Percentiles rank a stretch among this genome's conserved stretches.
Evolutionary conservation across 306 rosid genomes (phyloP).

Genomic region (Cucumis hystrix): DNA sequence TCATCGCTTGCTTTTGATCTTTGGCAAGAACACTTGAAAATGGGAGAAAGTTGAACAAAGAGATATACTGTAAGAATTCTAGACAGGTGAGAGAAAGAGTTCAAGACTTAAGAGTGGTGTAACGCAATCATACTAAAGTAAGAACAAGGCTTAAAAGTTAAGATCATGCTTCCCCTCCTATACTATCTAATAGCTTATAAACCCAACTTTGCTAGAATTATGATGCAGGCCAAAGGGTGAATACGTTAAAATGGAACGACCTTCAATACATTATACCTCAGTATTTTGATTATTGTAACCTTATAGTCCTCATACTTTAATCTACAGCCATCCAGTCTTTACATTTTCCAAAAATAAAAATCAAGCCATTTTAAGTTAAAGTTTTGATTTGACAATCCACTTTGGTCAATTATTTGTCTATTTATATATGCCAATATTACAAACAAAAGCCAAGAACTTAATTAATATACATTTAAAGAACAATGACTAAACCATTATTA

Average conservation of each 20-base stretch:
- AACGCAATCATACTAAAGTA: not conserved
- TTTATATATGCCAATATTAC: not conserved
- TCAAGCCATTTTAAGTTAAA: not conserved
- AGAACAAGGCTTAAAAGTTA: not conserved
- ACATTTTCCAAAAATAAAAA: not conserved
- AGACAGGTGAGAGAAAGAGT: not conserved
- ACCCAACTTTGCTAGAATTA: not conserved
- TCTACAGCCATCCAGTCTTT: not conserved
- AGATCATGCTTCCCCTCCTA: not conserved
- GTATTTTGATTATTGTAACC: not conserved
- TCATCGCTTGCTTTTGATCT: slow-evolving; percentile 14
- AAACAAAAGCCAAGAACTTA: not conserved
- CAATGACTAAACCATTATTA: not conserved
- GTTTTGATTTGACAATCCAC: not conserved
- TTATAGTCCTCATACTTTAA: not conserved
- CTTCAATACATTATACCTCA: not conserved
- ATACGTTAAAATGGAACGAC: not conserved
- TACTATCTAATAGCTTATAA: not conserved
- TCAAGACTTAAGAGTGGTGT: not conserved
- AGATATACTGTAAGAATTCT: not conserved
- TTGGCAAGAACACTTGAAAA: slow-evolving; percentile 20
- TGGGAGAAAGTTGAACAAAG: not conserved
- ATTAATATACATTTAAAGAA: not conserved
- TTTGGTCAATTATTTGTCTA: not conserved
- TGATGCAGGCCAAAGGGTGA: not conserved